These are phyloP conservation scores for Penicillium thymicola DNA, from an alignment of 2,329 filamentous ascomycete genomes.

Conservation along the genomic window DNA sequence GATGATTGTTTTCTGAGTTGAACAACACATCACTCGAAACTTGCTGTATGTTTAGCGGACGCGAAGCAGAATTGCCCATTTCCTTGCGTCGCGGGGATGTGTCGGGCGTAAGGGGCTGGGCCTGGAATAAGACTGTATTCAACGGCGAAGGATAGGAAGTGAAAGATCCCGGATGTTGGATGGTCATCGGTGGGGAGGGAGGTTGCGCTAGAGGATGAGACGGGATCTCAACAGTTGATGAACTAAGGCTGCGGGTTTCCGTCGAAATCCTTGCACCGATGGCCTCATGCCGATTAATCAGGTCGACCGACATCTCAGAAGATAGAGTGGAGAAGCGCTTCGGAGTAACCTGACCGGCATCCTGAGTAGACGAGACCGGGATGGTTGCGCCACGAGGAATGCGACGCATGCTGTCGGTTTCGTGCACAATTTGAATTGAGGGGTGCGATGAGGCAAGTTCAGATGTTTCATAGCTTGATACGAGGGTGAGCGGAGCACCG, in stretches of 20 bases:
- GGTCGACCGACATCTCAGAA: conserved; percentile 51
- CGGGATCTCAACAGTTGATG: conserved; percentile 42
- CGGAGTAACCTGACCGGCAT: conserved; percentile 41
- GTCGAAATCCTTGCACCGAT: conserved; percentile 31
- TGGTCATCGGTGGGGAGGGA: conserved; percentile 47
- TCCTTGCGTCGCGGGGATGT: conserved; percentile 37
- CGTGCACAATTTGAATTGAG: conserved; percentile 50
- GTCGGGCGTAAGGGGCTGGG: conserved; percentile 43
- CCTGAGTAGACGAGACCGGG: conserved; percentile 29
- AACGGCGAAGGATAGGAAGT: conserved; percentile 31
- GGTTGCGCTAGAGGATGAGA: conserved; percentile 46
- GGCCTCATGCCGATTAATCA: conserved; percentile 43
- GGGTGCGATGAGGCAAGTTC: conserved; percentile 43
- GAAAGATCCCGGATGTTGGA: conserved; percentile 38
- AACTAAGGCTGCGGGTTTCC: conserved; percentile 32
- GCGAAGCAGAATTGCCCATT: conserved; percentile 13
- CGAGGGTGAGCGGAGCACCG: conserved; percentile 26
- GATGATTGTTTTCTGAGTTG: conserved; percentile 31
- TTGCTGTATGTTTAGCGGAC: conserved; percentile 26
- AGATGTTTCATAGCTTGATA: conserved; percentile 27
- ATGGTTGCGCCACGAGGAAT: conserved; percentile 45
- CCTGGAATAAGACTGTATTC: conserved; percentile 33
- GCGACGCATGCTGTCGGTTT: conserved; percentile 51
- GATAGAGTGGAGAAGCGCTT: conserved; percentile 55
- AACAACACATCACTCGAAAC: conserved; percentile 34